phyloP scores from a whole-genome alignment of 257 asterid genomes.

The Jacaranda copaia region DNA sequence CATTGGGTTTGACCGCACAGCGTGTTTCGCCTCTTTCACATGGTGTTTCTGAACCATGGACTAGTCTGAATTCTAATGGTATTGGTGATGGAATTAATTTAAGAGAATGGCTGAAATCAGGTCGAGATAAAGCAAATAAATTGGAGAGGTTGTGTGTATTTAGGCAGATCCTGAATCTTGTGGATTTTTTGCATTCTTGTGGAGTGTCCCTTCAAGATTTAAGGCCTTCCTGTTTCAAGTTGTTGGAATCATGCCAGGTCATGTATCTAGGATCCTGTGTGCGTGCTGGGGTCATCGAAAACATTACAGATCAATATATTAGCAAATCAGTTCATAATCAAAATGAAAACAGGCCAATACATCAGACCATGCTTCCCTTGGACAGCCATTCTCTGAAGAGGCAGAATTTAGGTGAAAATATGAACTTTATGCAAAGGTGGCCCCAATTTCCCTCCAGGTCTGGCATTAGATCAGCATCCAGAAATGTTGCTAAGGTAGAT shows the following conservation, averaged over 20 bases:
- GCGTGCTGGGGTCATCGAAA: conserved; percentile 39
- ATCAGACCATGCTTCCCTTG: conserved; percentile 42
- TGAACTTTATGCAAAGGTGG: conserved; percentile 53
- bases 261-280: conserved; percentile 65
- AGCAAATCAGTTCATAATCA: conserved; percentile 40
- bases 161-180: conserved; percentile 77
- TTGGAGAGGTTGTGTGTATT: conserved; percentile 70
- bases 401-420: conserved; percentile 56
- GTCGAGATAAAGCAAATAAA: conserved; percentile 60
- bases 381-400: conserved; percentile 58
- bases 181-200: conserved; percentile 71
- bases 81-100: conserved; percentile 58
- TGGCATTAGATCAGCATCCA: conserved; percentile 46
- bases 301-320: conserved; percentile 46
- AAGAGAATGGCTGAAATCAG: conserved; percentile 79
- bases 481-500: conserved; percentile 39
- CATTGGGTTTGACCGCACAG: conserved; percentile 43
- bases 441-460: conserved; percentile 66
- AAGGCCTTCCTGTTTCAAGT: conserved; percentile 81
- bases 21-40: conserved; percentile 47
- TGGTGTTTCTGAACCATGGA: conserved; percentile 48
- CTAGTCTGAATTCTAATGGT: conserved; percentile 38
- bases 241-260: conserved; percentile 61
- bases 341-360: conserved; percentile 56
- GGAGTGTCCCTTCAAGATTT: conserved; percentile 70